phyloP scores from a whole-genome alignment of 108 stramenopile genomes.

The Tribonema minus region DNA sequence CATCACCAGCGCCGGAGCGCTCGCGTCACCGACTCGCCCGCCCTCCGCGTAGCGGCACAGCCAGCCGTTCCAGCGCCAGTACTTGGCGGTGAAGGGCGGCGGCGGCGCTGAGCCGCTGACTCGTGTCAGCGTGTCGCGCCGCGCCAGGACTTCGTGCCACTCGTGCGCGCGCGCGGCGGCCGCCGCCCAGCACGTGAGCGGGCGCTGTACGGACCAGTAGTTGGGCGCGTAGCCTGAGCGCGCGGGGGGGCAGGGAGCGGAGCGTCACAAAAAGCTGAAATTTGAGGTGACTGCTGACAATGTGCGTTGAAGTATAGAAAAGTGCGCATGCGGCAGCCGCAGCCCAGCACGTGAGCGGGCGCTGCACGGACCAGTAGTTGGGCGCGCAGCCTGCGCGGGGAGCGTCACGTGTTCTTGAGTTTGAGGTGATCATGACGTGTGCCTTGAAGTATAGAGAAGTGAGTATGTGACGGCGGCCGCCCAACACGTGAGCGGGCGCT shows the following conservation, averaged over 20 bases:
- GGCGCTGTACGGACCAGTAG: background rate
- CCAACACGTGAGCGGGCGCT: background rate
- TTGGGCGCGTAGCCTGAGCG: background rate
- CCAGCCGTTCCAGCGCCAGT: constrained; percentile 38
- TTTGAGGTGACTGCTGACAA: no score
- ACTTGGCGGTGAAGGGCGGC: background rate
- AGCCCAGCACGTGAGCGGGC: background rate
- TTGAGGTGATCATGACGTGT: no score
- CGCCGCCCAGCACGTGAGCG: background rate
- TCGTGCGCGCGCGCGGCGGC: background rate
- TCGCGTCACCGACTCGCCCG: constrained; percentile 7
- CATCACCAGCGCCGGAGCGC: constrained; percentile 31
- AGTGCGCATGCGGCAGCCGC: background rate
- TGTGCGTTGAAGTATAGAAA: no score
- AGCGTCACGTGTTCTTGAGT: no score
- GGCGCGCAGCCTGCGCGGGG: background rate
- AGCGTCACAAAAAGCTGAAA: no score
- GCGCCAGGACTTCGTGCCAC: background rate
- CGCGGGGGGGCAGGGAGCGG: no score
- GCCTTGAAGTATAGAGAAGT: no score
- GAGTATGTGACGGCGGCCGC: no score
- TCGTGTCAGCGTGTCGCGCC: background rate
- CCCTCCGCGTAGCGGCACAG: constrained; percentile 18
- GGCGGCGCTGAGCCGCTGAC: background rate
- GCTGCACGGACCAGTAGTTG: background rate